Base-by-base conservation (phyloP, 257 asterid genomes). In the Apocynum venetum region DNA sequence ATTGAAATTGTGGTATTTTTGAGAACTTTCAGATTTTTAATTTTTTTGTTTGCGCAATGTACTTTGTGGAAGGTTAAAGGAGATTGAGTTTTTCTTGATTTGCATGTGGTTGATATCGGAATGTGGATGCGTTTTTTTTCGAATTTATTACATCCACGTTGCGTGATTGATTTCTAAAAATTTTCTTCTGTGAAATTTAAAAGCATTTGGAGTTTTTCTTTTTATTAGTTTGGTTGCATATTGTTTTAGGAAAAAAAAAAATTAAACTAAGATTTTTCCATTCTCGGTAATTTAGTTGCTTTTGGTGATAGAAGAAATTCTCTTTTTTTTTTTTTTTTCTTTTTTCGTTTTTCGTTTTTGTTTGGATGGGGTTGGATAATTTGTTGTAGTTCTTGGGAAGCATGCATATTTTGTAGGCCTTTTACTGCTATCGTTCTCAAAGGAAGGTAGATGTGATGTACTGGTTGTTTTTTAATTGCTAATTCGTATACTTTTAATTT, bases 1-100 rank as follows among this genome's bases (percentile, higher is more conserved):
- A 63, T 64, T 72, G 69, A 53, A 51, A 63, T 51, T 66, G 38
- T 49, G 82, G 82, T 79, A 79, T 51, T 17, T 47, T 63, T 25
- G 4, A 73, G 5, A 20, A 31, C 11, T 9, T 35, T 12, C 49
- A 36, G 31, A 19, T 8, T 61, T 0, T 61, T 8, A 19, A 12
- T 61, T 63, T 51, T 31, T 9, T 20, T 75, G 35, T 11, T 11
- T 19, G 36, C 36, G 4, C 17, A 9, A 0, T 40, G 0, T 25
- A 31, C 52, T 4, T 8, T 19, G 31, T 53, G 7, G 48, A 19
- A 51, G 10, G 52, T 65, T 40, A 36, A 51, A 56, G 49, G 56
- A n/a, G 77, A 64, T 63, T 79, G 77, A 11, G 15, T 3, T 51
- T 40, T 51, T 15, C 63, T 13, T 20, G 6, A 31, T n/a, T 63